A percentile compares a stretch with the other conserved stretches of the same genome.
Evolutionary conservation across 179 eudicot genomes (phyloP).

Genomic region (Corrigiola litoralis): DNA sequence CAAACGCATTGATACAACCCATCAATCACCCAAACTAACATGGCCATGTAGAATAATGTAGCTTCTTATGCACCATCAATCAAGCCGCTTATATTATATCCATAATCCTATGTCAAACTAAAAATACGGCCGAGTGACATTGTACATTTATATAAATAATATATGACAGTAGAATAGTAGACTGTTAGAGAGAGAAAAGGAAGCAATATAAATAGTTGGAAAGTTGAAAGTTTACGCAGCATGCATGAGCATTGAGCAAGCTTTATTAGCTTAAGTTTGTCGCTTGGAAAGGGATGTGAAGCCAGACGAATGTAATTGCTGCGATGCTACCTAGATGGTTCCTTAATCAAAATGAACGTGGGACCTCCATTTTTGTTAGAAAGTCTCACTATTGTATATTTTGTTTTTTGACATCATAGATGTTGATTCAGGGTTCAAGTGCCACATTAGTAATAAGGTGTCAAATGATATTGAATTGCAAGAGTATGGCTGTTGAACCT

Average conservation of each 20-base stretch:
- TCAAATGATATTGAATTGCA: neutral
- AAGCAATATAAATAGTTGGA: neutral
- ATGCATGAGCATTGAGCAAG: neutral
- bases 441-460: slow-evolving; percentile 14
- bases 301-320: slow-evolving; percentile 15
- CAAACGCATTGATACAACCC: slow-evolving; percentile 25
- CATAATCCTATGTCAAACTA: no score
- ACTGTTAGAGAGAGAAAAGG: no score
- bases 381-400: neutral
- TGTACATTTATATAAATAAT: no score
- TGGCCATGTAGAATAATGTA: neutral
- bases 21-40: slow-evolving; percentile 15
- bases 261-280: neutral
- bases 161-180: no score
- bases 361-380: neutral
- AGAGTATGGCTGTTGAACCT: neutral
- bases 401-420: neutral
- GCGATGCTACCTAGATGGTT: slow-evolving; percentile 19
- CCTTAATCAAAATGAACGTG: neutral
- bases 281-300: slow-evolving; percentile 1
- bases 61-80: no score
- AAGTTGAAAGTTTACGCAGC: neutral
- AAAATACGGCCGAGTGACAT: no score
- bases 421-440: slow-evolving; percentile 2
- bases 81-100: neutral